A percentile compares a stretch with the other conserved stretches of the same genome.
Evolutionary conservation across 495 filamentous ascomycete genomes (phyloP).

Genomic region (Apiosordaria backusii): DNA sequence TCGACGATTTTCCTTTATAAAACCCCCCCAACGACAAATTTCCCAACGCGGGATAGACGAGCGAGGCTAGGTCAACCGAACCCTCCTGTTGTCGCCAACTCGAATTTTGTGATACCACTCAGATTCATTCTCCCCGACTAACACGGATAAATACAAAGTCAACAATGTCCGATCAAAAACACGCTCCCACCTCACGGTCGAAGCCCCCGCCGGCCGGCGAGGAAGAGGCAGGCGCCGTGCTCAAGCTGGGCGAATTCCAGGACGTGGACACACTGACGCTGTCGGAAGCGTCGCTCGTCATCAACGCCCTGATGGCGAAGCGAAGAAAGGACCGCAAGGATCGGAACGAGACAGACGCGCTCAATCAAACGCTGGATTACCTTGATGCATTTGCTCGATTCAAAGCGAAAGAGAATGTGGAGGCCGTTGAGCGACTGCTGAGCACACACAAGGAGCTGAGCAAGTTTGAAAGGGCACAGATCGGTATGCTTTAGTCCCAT

Average conservation of each 20-base stretch:
- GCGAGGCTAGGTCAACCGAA: not conserved
- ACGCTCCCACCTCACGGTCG: slow-evolving; percentile 61
- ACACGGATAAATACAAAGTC: slow-evolving; percentile 5
- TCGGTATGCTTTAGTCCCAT: slow-evolving; percentile 59
- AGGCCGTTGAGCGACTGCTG: slow-evolving; percentile 81
- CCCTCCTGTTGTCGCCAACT: not conserved
- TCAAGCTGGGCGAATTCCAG: slow-evolving; percentile 89
- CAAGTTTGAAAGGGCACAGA: slow-evolving; percentile 88
- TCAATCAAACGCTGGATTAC: slow-evolving; percentile 85
- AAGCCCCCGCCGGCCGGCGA: slow-evolving; percentile 73
- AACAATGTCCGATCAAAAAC: slow-evolving; percentile 31
- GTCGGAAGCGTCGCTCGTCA: slow-evolving; percentile 85
- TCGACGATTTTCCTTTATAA: not conserved
- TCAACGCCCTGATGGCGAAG: slow-evolving; percentile 79
- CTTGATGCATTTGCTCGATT: slow-evolving; percentile 91
- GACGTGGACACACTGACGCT: slow-evolving; percentile 82
- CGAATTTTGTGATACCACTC: not conserved
- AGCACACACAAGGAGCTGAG: slow-evolving; percentile 72
- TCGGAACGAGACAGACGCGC: slow-evolving; percentile 65
- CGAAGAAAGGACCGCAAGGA: slow-evolving; percentile 61
- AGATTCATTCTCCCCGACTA: not conserved
- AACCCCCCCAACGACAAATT: not conserved
- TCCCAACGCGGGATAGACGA: not conserved
- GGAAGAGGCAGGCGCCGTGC: slow-evolving; percentile 77
- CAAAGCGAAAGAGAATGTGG: slow-evolving; percentile 89